A percentile compares a stretch with the other conserved stretches of the same genome.
These are phyloP conservation scores for Auricularia sp. DNA, from an alignment of 768 basidiomycete genomes.

Conservation along the genomic window DNA sequence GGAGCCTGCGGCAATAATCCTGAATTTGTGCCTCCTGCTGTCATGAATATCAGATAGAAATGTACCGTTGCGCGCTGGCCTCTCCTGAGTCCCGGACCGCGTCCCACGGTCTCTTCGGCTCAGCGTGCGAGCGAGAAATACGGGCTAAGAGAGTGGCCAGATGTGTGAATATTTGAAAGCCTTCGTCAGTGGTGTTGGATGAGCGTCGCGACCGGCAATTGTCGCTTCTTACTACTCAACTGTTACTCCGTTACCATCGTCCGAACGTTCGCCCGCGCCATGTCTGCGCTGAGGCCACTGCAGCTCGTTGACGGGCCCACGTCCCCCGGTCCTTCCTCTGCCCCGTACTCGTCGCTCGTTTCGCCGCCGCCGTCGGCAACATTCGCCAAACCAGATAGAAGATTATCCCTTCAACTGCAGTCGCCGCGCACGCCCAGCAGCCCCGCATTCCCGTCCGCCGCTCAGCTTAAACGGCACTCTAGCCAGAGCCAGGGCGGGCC, in stretches of 20 bases:
- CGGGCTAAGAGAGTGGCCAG: not conserved
- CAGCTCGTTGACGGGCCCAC: not conserved
- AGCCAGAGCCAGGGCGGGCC: not conserved
- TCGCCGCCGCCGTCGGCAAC: constrained; percentile 14
- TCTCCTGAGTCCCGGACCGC: not conserved
- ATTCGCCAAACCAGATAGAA: constrained; percentile 11
- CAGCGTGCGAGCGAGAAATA: not conserved
- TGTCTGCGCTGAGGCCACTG: not conserved
- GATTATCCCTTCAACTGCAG: not conserved
- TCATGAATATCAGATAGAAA: not conserved
- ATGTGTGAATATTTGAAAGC: not conserved
- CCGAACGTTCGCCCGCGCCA: not conserved
- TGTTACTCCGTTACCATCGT: not conserved
- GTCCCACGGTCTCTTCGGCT: too few species aligned
- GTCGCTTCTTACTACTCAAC: not conserved
- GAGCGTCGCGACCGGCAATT: not conserved
- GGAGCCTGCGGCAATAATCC: too few species aligned
- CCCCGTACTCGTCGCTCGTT: constrained; percentile 6
- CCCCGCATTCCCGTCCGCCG: constrained; percentile 33
- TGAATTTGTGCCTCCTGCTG: not conserved
- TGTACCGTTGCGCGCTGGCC: too few species aligned
- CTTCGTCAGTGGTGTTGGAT: not conserved
- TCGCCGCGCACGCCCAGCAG: constrained; percentile 15
- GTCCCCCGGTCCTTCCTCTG: not conserved
- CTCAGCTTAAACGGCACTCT: constrained; percentile 9